Evolutionary conservation across 495 filamentous ascomycete genomes (phyloP), one percentile per base, ranked within the genome.

Genomic region (Penicillium verhagenii): DNA sequence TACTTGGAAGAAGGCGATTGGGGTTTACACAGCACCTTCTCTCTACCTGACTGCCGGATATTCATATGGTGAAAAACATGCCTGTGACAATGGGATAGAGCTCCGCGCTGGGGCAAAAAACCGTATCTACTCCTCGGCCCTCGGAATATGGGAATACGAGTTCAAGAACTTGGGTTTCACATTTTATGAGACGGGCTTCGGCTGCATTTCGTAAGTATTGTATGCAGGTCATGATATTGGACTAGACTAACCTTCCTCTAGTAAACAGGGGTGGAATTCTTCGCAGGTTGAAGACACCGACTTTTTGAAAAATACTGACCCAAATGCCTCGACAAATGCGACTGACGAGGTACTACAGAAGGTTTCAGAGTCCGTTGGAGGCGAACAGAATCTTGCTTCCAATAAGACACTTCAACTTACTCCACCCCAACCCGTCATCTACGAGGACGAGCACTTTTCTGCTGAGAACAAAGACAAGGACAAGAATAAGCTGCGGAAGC

Each of bases 81-180:
- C 14, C 0, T 54, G 50, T 45, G n/a, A 40, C 8, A 48, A 42
- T 25, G 52, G 52, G 14, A 19, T 54, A 20, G 25, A 47, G 24
- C 31, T 54, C 2, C 19, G 37, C 3, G 43, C 33, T 39, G 52
- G 52, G 1, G 50, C 39, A 2, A 52, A 52, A 9, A 52, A 52
- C 16, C 50, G 50, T 1, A 24, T 52, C 11, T 40, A 52, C 18
- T 21, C 14, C 14, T 29, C 50, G 6, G 50, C 33, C 5, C 19
- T 52, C 6, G 39, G 25, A 4, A 21, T 45, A 11, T 52, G 38
- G 37, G 50, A 52, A 23, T 52, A 52, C n/a, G 50, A 52, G 6
- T 21, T 45, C n/a, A 26, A 18, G 8, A 19, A 28, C 5, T 20
- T 47, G 2, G 44, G 25, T 31, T 14, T 33, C 2, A 38, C 50